phyloP scores from a whole-genome alignment of 305 asterid genomes.

The Caryopteris hybrid region DNA sequence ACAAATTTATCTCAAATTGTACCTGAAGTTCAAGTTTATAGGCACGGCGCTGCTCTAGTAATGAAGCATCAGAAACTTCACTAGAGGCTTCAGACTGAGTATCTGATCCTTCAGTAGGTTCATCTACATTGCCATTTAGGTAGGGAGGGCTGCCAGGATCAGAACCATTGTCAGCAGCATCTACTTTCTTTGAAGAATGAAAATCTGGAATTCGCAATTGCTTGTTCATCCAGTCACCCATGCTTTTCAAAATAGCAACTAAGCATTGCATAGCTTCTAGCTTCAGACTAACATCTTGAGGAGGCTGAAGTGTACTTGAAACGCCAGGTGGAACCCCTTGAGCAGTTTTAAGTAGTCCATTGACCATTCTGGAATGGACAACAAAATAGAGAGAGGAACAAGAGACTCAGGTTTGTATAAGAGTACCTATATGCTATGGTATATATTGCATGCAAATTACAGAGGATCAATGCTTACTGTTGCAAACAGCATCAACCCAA shows the following conservation, averaged over 20 bases:
- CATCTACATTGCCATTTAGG: slow-evolving; percentile 71
- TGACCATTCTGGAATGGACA: slow-evolving; percentile 73
- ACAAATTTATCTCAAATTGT: slow-evolving; percentile 22
- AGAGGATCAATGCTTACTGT: slow-evolving; percentile 6
- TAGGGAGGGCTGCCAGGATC: slow-evolving; percentile 59
- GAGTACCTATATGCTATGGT: not conserved
- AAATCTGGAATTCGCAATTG: slow-evolving; percentile 90
- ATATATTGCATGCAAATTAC: not conserved
- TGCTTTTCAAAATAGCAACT: slow-evolving; percentile 76
- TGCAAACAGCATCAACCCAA: slow-evolving; percentile 12
- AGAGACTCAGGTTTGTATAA: slow-evolving; percentile 13
- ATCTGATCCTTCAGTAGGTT: slow-evolving; percentile 71
- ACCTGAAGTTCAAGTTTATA: slow-evolving; percentile 99
- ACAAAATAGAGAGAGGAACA: slow-evolving; percentile 15
- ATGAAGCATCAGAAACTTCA: slow-evolving; percentile 88
- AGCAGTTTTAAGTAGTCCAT: slow-evolving; percentile 99
- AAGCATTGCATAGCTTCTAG: slow-evolving; percentile 95
- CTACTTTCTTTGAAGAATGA: slow-evolving; percentile 62
- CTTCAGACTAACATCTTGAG: slow-evolving; percentile 84
- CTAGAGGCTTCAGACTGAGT: slow-evolving; percentile 82
- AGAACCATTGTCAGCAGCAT: slow-evolving; percentile 51
- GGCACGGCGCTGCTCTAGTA: slow-evolving; percentile 97
- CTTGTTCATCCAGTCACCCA: slow-evolving; percentile 99
- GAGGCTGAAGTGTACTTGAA: slow-evolving; percentile 76
- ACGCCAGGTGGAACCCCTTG: slow-evolving; percentile 97